A percentile compares a stretch with the other conserved stretches of the same genome.
Evolutionary conservation across 441 rosid genomes (phyloP).

Genomic region (Mallotus repandus): DNA sequence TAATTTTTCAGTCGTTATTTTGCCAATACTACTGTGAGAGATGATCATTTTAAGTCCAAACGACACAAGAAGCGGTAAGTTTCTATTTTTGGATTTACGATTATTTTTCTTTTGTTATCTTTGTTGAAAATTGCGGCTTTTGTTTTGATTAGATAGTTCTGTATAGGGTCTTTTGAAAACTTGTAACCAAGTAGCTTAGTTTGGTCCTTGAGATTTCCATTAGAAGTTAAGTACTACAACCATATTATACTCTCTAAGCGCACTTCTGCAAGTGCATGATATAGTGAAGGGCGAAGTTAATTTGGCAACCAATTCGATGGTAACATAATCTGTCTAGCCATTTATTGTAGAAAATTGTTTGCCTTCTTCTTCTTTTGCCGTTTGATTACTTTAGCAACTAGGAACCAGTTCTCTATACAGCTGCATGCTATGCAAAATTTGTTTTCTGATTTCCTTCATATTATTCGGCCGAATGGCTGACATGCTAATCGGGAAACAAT

Average conservation of each 20-base stretch:
- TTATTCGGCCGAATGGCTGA: too few species aligned
- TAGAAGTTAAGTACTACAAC: too few species aligned
- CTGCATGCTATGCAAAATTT: too few species aligned
- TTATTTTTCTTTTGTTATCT: background rate
- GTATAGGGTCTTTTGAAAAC: too few species aligned
- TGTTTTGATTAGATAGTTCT: too few species aligned
- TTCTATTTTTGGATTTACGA: background rate
- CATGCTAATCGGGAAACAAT: too few species aligned
- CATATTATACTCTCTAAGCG: background rate
- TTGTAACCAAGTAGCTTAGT: too few species aligned
- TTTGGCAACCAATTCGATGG: background rate
- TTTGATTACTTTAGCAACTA: too few species aligned
- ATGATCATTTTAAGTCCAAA: slow-evolving; percentile 88
- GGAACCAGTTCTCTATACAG: too few species aligned
- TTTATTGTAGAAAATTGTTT: background rate
- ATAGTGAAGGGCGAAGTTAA: background rate
- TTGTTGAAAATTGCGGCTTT: background rate
- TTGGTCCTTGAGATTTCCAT: too few species aligned
- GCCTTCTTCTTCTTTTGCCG: background rate
- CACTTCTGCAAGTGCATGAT: background rate
- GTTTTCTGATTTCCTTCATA: too few species aligned
- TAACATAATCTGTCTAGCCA: background rate
- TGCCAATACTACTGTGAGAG: slow-evolving; percentile 53
- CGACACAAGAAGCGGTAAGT: slow-evolving; percentile 85
- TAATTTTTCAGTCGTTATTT: slow-evolving; percentile 66